These are phyloP conservation scores for Pseudogymnoascus sp. DNA, from an alignment of 2,329 filamentous ascomycete genomes.

Conservation along the genomic window DNA sequence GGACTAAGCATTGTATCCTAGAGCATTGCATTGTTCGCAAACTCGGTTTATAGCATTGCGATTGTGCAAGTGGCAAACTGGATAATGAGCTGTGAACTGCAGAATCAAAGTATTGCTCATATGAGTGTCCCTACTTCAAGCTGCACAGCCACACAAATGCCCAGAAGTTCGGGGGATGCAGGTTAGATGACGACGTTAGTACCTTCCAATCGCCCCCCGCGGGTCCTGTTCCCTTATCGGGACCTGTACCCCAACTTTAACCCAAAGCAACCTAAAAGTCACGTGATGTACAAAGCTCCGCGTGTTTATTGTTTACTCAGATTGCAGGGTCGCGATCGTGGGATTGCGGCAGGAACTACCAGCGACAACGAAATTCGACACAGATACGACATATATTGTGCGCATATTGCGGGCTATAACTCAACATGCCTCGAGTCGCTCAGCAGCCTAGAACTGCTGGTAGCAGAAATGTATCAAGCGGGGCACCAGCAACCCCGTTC, in stretches of 20 bases:
- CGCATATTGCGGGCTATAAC: slow-evolving; percentile 7
- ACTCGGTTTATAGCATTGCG: slow-evolving; percentile 2
- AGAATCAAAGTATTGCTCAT: not conserved
- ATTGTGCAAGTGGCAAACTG: not conserved
- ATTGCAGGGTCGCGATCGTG: slow-evolving; percentile 10
- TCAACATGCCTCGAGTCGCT: slow-evolving; percentile 50
- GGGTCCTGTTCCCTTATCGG: slow-evolving; percentile 10
- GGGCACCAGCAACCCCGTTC: slow-evolving; percentile 27
- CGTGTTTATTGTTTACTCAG: slow-evolving; percentile 12
- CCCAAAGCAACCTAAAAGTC: not conserved
- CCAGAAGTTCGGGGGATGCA: not conserved
- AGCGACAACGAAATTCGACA: not conserved
- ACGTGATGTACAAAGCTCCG: not conserved
- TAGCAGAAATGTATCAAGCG: slow-evolving; percentile 35
- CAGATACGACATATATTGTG: slow-evolving; percentile 2
- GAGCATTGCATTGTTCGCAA: not conserved
- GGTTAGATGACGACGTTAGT: slow-evolving; percentile 10
- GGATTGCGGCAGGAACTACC: slow-evolving; percentile 2
- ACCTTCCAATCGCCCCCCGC: not conserved
- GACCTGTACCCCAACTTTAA: slow-evolving; percentile 1
- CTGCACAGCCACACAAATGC: slow-evolving; percentile 6
- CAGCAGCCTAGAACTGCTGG: slow-evolving; percentile 39
- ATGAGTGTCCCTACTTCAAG: not conserved
- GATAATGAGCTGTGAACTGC: not conserved
- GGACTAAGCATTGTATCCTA: slow-evolving; percentile 7